Evolutionary conservation across 192 early-diverging fungal genomes (phyloP).

Genomic region (Phycomyces nitens): DNA sequence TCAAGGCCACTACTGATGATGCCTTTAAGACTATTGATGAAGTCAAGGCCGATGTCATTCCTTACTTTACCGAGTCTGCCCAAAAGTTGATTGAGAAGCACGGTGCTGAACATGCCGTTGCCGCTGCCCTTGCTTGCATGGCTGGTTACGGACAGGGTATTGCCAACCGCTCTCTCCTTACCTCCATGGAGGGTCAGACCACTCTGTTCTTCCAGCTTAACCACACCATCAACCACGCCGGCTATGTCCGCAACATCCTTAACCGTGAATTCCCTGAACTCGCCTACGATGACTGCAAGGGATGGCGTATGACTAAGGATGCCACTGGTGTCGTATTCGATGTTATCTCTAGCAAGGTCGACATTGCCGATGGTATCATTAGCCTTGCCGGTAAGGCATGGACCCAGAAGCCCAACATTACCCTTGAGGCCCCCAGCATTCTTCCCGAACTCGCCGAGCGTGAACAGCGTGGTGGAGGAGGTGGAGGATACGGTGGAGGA

Average conservation of each 20-base stretch:
- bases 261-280: slow-evolving; percentile 69
- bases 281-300: slow-evolving; percentile 66
- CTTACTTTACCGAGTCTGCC: slow-evolving; percentile 76
- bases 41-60: slow-evolving; percentile 71
- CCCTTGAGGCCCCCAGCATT: slow-evolving; percentile 63
- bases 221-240: slow-evolving; percentile 73
- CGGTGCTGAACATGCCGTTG: slow-evolving; percentile 74
- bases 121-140: slow-evolving; percentile 85
- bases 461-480: slow-evolving; percentile 36
- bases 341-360: slow-evolving; percentile 65
- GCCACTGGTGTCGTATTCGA: slow-evolving; percentile 83
- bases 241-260: slow-evolving; percentile 79
- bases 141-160: slow-evolving; percentile 84
- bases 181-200: slow-evolving; percentile 74
- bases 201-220: slow-evolving; percentile 74
- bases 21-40: slow-evolving; percentile 64
- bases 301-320: slow-evolving; percentile 85
- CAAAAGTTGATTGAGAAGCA: slow-evolving; percentile 63
- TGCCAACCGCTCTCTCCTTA: slow-evolving; percentile 75
- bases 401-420: slow-evolving; percentile 61
- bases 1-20: slow-evolving; percentile 74
- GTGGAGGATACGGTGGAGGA: slow-evolving; percentile 39
- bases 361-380: slow-evolving; percentile 53
- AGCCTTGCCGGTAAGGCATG: slow-evolving; percentile 68
- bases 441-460: slow-evolving; percentile 79